These are phyloP conservation scores for Ophidiomyces ophidiicola DNA, from an alignment of 2,329 filamentous ascomycete genomes.

Conservation along the genomic window DNA sequence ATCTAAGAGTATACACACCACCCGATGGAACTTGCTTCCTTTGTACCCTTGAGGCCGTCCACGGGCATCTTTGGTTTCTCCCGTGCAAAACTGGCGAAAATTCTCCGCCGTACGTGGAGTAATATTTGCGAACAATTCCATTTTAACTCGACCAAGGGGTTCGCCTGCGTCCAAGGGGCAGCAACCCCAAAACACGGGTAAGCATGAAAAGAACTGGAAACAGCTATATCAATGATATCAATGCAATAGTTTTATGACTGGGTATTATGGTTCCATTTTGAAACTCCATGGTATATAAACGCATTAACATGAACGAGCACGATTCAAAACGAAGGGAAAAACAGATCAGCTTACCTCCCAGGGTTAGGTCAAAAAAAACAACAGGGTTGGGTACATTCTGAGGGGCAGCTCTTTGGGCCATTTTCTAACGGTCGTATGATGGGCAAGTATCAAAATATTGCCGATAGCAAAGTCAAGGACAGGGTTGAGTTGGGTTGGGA, in stretches of 20 bases:
- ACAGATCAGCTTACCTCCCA: slow-evolving; percentile 31
- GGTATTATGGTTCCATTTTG: no score
- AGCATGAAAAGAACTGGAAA: no score
- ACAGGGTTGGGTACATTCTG: slow-evolving; percentile 23
- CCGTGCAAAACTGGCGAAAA: slow-evolving; percentile 93
- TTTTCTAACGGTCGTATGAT: neutral
- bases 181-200: neutral
- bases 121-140: slow-evolving; percentile 77
- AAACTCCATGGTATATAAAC: no score
- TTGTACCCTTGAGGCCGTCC: slow-evolving; percentile 87
- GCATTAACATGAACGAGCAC: neutral
- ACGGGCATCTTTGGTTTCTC: slow-evolving; percentile 67
- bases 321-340: neutral
- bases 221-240: no score
- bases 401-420: slow-evolving; percentile 6
- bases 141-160: slow-evolving; percentile 72
- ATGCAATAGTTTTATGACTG: no score
- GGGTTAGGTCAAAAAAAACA: slow-evolving; percentile 39
- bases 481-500: no score
- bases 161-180: slow-evolving; percentile 48
- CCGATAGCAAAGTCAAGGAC: no score
- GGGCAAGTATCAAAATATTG: neutral
- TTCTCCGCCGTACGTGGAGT: slow-evolving; percentile 88
- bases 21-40: slow-evolving; percentile 82
- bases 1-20: slow-evolving; percentile 46